These are phyloP conservation scores for Yamadazyma endophytica DNA, from an alignment of 805 yeast genomes.

Conservation along the genomic window DNA sequence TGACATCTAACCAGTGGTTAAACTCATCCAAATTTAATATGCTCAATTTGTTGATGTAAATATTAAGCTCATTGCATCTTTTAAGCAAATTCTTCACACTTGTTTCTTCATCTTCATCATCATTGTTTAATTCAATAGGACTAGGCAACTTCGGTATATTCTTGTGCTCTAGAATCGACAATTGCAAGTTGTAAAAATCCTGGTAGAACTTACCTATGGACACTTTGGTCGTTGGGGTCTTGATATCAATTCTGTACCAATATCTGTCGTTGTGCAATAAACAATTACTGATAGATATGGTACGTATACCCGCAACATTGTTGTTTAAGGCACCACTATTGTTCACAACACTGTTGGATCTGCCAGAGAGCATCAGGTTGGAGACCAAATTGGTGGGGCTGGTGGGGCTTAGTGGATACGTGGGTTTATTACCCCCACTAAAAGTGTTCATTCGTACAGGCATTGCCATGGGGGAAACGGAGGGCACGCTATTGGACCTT, in stretches of 20 bases:
- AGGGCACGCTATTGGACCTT: no score
- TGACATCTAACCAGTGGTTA: slow-evolving; percentile 24
- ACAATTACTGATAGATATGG: slow-evolving; percentile 21
- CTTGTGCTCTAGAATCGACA: slow-evolving; percentile 9
- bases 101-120: slow-evolving; percentile 6
- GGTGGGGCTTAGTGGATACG: no score
- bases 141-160: slow-evolving; percentile 27
- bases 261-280: slow-evolving; percentile 21
- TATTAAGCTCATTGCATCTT: slow-evolving; percentile 21
- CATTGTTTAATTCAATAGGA: slow-evolving; percentile 18
- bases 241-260: slow-evolving; percentile 32
- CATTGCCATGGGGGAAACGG: no score
- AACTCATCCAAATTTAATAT: slow-evolving; percentile 21
- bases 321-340: no score
- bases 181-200: slow-evolving; percentile 34
- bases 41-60: slow-evolving; percentile 18
- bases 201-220: slow-evolving; percentile 30
- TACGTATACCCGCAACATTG: no score
- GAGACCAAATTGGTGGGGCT: no score
- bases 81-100: slow-evolving; percentile 12
- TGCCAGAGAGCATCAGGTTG: no score
- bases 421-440: no score
- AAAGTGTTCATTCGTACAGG: no score
- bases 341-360: no score
- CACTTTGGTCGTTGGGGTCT: slow-evolving; percentile 14